These are phyloP conservation scores for Yamadazyma spencermartinsiae DNA, from an alignment of 1,139 yeast species.

Conservation along the genomic window DNA sequence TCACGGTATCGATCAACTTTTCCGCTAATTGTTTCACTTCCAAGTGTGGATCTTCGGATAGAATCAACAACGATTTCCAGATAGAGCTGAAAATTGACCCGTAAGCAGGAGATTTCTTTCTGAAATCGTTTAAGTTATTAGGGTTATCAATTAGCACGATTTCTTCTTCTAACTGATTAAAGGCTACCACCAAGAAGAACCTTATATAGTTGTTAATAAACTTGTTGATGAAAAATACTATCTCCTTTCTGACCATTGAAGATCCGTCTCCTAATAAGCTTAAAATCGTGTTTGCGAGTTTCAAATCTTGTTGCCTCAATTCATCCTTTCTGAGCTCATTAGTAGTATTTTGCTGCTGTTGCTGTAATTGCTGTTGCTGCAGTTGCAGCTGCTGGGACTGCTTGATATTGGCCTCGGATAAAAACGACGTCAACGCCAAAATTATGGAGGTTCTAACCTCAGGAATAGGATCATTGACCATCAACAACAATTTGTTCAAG, in stretches of 20 bases:
- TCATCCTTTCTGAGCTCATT: conserved; percentile 41
- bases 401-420: conserved; percentile 42
- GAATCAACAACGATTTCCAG: conserved; percentile 81
- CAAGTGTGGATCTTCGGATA: conserved; percentile 86
- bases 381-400: conserved; percentile 22
- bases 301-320: conserved; percentile 53
- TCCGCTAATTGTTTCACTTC: conserved; percentile 79
- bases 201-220: conserved; percentile 70
- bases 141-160: conserved; percentile 66
- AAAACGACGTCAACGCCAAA: conserved; percentile 69
- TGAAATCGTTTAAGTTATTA: conserved; percentile 55
- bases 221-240: conserved; percentile 72
- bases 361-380: conserved; percentile 25
- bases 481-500: conserved; percentile 52
- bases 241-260: conserved; percentile 82
- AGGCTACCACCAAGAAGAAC: conserved; percentile 85
- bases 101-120: conserved; percentile 69
- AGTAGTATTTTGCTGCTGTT: conserved; percentile 18
- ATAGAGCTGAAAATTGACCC: conserved; percentile 85
- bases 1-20: conserved; percentile 71
- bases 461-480: conserved; percentile 87
- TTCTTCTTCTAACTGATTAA: conserved; percentile 82
- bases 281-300: conserved; percentile 50
- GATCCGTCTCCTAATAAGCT: conserved; percentile 79
- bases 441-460: conserved; percentile 90